Evolutionary conservation across 1,284 basidiomycete genomes (phyloP).

Genomic region (Vanrija humicola): DNA sequence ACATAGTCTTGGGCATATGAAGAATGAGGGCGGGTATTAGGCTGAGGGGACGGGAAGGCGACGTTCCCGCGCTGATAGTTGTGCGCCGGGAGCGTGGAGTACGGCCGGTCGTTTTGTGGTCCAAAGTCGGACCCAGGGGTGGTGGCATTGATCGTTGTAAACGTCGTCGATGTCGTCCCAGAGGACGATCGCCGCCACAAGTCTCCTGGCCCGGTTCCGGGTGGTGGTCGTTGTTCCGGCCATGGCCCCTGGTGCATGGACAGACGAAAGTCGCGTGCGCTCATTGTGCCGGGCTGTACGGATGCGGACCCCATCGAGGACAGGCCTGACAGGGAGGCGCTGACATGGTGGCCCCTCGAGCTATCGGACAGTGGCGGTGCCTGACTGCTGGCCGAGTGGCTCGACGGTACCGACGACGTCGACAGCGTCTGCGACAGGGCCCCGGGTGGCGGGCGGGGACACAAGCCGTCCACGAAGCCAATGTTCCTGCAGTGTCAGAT

Average conservation of each 20-base stretch:
- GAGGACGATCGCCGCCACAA: constrained; percentile 27
- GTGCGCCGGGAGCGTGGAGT: constrained; percentile 17
- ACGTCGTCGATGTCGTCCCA: constrained; percentile 27
- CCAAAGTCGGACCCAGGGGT: constrained; percentile 12
- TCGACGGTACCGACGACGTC: constrained; percentile 17
- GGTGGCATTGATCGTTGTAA: constrained; percentile 12
- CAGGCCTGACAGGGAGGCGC: background rate
- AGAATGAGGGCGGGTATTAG: too few species aligned
- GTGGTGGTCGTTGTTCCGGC: background rate
- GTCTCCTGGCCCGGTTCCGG: too few species aligned
- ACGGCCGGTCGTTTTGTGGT: constrained; percentile 7
- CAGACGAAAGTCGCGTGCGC: too few species aligned
- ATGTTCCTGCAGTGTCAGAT: constrained; percentile 33
- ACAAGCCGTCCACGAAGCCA: constrained; percentile 40
- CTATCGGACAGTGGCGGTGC: background rate
- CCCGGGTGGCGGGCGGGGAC: constrained; percentile 15
- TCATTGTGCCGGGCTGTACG: too few species aligned
- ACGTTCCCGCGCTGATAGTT: background rate
- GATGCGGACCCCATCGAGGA: too few species aligned
- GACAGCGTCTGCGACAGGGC: background rate
- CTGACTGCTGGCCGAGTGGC: background rate
- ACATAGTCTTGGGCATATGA: background rate
- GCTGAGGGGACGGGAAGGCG: constrained; percentile 2
- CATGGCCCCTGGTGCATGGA: background rate
- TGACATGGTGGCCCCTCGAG: background rate